Evolutionary conservation across 345 rosid genomes (phyloP).

Genomic region (Moricandia moricandioides): DNA sequence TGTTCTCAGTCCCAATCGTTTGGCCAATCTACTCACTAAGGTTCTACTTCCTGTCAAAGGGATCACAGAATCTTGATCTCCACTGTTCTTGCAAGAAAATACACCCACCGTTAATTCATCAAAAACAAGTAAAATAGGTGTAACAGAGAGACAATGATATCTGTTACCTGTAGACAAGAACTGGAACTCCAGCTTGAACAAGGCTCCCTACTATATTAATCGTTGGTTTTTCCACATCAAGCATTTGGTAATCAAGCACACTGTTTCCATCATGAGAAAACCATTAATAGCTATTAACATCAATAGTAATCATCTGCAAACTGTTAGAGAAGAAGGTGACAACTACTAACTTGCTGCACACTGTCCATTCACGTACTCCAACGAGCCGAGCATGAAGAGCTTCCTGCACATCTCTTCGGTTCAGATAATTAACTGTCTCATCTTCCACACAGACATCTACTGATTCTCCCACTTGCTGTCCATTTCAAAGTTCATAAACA

Average conservation of each 20-base stretch:
- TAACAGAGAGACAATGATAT: conserved; percentile 3
- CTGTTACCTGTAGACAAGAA: conserved; percentile 78
- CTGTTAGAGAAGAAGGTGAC: neutral
- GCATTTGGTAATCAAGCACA: conserved; percentile 73
- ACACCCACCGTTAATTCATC: neutral
- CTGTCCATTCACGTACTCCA: conserved; percentile 74
- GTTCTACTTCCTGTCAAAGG: conserved; percentile 83
- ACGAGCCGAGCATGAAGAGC: conserved; percentile 91
- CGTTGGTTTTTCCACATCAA: conserved; percentile 63
- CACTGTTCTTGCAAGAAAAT: conserved; percentile 45
- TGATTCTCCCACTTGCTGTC: conserved; percentile 72
- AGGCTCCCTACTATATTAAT: conserved; percentile 57
- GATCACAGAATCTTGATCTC: conserved; percentile 94
- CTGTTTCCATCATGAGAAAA: conserved; percentile 39
- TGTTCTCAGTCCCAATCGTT: conserved; percentile 54
- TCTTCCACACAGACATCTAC: conserved; percentile 96
- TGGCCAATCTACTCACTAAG: conserved; percentile 57
- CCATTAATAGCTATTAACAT: neutral
- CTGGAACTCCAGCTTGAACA: conserved; percentile 69
- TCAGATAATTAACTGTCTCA: conserved; percentile 81
- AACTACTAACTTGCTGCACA: conserved; percentile 81
- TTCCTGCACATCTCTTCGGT: conserved; percentile 80
- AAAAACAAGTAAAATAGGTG: neutral
- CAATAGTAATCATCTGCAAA: neutral
- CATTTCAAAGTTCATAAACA: neutral